These are phyloP conservation scores for Trichophyton simii DNA, from an alignment of 2,329 filamentous ascomycete species.

Conservation along the genomic window DNA sequence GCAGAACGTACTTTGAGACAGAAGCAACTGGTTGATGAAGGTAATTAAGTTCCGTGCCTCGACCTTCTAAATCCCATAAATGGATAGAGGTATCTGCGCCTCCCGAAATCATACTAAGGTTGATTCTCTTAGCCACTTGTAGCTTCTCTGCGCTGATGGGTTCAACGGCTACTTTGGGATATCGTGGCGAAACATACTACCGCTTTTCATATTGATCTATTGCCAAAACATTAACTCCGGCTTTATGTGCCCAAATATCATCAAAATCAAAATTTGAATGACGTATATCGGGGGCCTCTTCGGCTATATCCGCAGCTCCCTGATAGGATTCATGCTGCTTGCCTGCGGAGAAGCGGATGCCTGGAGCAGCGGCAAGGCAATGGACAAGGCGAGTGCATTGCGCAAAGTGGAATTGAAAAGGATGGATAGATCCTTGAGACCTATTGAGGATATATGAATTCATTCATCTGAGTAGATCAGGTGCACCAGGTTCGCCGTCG, in stretches of 20 bases:
- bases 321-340: constrained; percentile 3
- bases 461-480: constrained; percentile 46
- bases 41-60: constrained; percentile 39
- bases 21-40: constrained; percentile 41
- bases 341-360: constrained; percentile 51
- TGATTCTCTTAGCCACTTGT: not conserved
- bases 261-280: constrained; percentile 14
- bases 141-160: not conserved
- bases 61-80: constrained; percentile 71
- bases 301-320: not conserved
- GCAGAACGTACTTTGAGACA: constrained; percentile 20
- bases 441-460: constrained; percentile 65
- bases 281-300: constrained; percentile 6
- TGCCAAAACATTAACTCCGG: constrained; percentile 66
- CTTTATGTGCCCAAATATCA: constrained; percentile 49
- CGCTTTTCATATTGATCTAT: constrained; percentile 72
- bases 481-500: not conserved
- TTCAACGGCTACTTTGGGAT: not conserved
- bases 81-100: constrained; percentile 74
- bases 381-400: constrained; percentile 55
- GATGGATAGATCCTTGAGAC: constrained; percentile 54
- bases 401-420: constrained; percentile 51
- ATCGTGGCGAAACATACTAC: constrained; percentile 38
- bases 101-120: constrained; percentile 60
- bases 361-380: constrained; percentile 54